Evolutionary conservation across 306 rosid species (phyloP).

Genomic region (Trichosanthes truncata): DNA sequence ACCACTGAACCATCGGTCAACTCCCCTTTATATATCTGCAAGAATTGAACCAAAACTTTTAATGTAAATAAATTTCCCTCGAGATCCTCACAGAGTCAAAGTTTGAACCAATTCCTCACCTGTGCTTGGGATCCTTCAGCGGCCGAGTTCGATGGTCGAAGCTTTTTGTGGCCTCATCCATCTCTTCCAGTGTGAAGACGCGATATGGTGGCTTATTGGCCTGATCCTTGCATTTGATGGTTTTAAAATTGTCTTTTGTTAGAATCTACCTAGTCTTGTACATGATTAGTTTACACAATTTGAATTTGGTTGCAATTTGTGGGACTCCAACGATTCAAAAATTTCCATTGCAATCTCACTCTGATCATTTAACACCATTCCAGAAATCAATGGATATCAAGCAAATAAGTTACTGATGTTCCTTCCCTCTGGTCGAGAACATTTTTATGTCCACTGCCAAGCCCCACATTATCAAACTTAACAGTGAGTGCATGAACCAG

Average conservation of each 20-base stretch:
- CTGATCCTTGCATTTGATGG: conserved; percentile 94
- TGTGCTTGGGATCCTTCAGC: conserved; percentile 52
- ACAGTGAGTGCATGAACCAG: too few species aligned
- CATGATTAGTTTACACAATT: neutral
- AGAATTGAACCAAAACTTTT: conserved; percentile 1
- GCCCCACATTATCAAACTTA: too few species aligned
- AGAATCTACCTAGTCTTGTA: neutral
- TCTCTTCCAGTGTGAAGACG: conserved; percentile 62
- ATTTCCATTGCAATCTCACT: too few species aligned
- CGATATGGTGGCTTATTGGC: conserved; percentile 29
- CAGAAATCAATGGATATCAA: too few species aligned
- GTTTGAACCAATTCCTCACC: conserved; percentile 28
- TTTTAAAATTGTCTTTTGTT: neutral
- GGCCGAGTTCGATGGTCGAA: conserved; percentile 44
- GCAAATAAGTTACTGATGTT: too few species aligned
- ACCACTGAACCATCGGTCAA: conserved; percentile 54
- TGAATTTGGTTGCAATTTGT: too few species aligned
- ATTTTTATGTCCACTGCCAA: too few species aligned
- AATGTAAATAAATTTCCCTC: neutral
- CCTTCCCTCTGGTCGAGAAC: too few species aligned
- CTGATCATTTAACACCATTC: too few species aligned
- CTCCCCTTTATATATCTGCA: conserved; percentile 65
- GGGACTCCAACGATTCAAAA: too few species aligned
- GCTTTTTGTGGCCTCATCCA: conserved; percentile 67
- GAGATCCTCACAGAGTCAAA: neutral